Evolutionary conservation across 1,284 basidiomycete species (phyloP).

Genomic region (Cronartium ribicola): DNA sequence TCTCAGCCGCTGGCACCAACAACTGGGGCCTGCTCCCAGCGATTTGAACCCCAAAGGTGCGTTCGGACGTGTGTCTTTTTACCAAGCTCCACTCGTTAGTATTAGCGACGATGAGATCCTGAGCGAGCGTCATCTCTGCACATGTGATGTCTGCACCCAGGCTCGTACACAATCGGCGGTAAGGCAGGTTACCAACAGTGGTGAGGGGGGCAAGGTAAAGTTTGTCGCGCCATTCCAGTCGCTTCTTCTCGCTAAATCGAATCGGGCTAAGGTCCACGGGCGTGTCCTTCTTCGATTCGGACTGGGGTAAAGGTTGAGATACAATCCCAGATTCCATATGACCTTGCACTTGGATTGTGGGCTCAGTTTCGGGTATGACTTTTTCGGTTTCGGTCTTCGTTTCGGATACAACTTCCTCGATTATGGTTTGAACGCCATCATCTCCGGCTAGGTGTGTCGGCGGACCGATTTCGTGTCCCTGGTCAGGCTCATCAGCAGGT

Average conservation of each 20-base stretch:
- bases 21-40: constrained; percentile 54
- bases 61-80: constrained; percentile 69
- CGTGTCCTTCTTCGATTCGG: constrained; percentile 12
- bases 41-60: constrained; percentile 80
- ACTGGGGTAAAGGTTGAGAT: constrained; percentile 36
- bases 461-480: too few species aligned
- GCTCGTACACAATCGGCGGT: constrained; percentile 77
- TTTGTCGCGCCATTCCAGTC: constrained; percentile 78
- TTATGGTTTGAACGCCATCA: background rate
- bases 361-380: background rate
- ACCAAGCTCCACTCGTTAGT: constrained; percentile 49
- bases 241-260: constrained; percentile 75
- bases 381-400: background rate
- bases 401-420: background rate
- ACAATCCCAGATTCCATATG: background rate
- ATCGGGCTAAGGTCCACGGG: constrained; percentile 57
- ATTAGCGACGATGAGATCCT: constrained; percentile 42
- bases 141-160: constrained; percentile 92
- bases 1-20: constrained; percentile 77
- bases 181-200: constrained; percentile 92
- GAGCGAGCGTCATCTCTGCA: constrained; percentile 67
- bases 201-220: constrained; percentile 92
- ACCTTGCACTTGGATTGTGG: background rate
- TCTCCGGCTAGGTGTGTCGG: too few species aligned
- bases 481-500: too few species aligned